Evolutionary conservation across 768 basidiomycete genomes (phyloP).

Genomic region (Chalciporus pseudorubinellus): DNA sequence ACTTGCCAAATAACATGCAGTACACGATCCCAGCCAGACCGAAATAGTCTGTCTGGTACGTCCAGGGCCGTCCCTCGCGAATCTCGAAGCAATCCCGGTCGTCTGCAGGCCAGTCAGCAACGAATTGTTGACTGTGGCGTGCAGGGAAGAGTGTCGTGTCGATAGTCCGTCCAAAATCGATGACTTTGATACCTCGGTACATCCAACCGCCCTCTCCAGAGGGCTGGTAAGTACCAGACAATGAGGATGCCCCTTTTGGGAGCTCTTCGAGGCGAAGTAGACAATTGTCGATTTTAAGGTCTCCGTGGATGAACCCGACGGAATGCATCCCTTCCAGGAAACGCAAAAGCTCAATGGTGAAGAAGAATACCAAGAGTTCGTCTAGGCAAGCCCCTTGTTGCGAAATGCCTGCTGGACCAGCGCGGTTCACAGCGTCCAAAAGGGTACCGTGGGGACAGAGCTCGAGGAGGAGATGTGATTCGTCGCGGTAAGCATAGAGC

Average conservation of each 20-base stretch:
- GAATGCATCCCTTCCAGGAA: constrained; percentile 79
- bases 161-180: constrained; percentile 97
- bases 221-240: constrained; percentile 76
- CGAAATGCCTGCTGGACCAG: constrained; percentile 68
- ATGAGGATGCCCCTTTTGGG: constrained; percentile 63
- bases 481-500: constrained; percentile 82
- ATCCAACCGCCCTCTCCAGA: constrained; percentile 82
- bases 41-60: constrained; percentile 93
- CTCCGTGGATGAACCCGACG: constrained; percentile 91
- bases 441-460: constrained; percentile 90
- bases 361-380: constrained; percentile 93
- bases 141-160: constrained; percentile 80
- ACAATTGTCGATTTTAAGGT: constrained; percentile 99
- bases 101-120: constrained; percentile 87
- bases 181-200: constrained; percentile 84
- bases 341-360: constrained; percentile 85
- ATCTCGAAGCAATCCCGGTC: constrained; percentile 92
- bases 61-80: constrained; percentile 82
- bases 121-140: constrained; percentile 63
- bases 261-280: constrained; percentile 88
- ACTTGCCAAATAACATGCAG: constrained; percentile 96
- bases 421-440: constrained; percentile 87
- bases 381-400: constrained; percentile 83
- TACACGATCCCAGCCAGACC: constrained; percentile 94
- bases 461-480: constrained; percentile 87